These are phyloP conservation scores for Xylogone sp. DNA, from an alignment of 2,329 filamentous ascomycete genomes.

Conservation along the genomic window DNA sequence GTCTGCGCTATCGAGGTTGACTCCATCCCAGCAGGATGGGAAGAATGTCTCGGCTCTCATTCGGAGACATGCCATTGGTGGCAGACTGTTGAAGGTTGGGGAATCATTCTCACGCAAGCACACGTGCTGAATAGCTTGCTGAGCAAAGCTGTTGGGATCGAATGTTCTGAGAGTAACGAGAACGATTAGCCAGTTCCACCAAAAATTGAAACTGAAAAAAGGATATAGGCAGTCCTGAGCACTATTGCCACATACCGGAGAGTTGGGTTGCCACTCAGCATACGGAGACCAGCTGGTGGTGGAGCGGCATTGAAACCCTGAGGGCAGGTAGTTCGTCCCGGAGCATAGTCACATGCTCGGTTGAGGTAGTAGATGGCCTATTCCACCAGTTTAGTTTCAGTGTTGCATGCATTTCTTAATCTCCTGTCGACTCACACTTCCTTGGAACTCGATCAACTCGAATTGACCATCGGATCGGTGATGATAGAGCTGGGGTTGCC, in stretches of 20 bases:
- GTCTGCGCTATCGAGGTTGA: slow-evolving; percentile 13
- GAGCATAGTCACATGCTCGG: slow-evolving; percentile 5
- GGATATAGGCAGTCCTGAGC: no score
- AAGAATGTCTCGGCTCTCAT: slow-evolving; percentile 52
- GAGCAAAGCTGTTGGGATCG: not conserved
- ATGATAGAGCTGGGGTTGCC: slow-evolving; percentile 14
- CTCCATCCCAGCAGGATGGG: slow-evolving; percentile 19
- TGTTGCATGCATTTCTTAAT: slow-evolving; percentile 2
- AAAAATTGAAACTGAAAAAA: no score
- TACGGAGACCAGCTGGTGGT: slow-evolving; percentile 15
- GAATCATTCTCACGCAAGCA: not conserved
- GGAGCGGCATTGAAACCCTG: slow-evolving; percentile 3
- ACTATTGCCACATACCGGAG: slow-evolving; percentile 18
- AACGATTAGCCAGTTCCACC: no score
- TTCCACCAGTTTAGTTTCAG: slow-evolving; percentile 11
- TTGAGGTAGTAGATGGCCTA: slow-evolving; percentile 27
- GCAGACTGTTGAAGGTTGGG: not conserved
- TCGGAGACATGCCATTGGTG: slow-evolving; percentile 27
- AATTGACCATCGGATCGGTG: slow-evolving; percentile 11
- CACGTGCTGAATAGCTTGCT: not conserved
- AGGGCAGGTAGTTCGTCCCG: not conserved
- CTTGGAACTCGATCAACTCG: slow-evolving; percentile 3
- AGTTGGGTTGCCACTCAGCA: slow-evolving; percentile 18
- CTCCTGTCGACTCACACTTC: not conserved
- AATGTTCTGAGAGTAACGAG: slow-evolving; percentile 41